These are phyloP conservation scores for Endoconidiophora polonica DNA, from an alignment of 2,329 filamentous ascomycete genomes.

Conservation along the genomic window DNA sequence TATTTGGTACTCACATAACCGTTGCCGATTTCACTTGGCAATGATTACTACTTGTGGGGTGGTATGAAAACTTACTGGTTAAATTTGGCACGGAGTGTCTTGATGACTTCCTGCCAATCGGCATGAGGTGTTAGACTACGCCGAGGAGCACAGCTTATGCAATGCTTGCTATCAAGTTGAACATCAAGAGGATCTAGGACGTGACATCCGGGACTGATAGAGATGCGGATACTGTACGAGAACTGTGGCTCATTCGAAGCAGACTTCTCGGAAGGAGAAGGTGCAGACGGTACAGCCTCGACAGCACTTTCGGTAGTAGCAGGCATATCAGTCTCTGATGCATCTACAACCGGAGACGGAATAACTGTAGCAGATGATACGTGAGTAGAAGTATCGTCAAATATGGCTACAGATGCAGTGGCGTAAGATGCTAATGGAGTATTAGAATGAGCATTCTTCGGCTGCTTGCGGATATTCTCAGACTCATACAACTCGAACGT, in stretches of 20 bases:
- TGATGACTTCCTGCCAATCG: conserved; percentile 95
- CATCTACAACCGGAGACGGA: neutral
- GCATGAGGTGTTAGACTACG: conserved; percentile 78
- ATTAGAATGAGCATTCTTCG: conserved; percentile 21
- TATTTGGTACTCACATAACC: neutral
- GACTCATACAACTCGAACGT: conserved; percentile 97
- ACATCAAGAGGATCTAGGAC: conserved; percentile 93
- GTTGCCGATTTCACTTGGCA: conserved; percentile 3
- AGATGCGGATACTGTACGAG: conserved; percentile 91
- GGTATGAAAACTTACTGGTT: conserved; percentile 51
- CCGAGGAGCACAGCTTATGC: conserved; percentile 84
- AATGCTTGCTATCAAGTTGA: conserved; percentile 88
- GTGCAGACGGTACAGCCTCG: neutral
- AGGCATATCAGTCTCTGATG: neutral
- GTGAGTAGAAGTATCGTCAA: neutral
- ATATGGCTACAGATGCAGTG: neutral
- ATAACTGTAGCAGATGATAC: neutral
- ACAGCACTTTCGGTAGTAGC: neutral
- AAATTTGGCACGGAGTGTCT: conserved; percentile 86
- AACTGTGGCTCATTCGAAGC: conserved; percentile 39
- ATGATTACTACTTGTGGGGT: conserved; percentile 9
- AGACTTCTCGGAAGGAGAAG: neutral
- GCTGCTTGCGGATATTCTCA: conserved; percentile 43
- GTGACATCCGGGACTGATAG: conserved; percentile 87
- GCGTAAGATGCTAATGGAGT: conserved; percentile 10